A percentile compares a stretch with the other conserved stretches of the same genome.
These are phyloP conservation scores for Pinus albicaulis DNA, from an alignment of 75 land plant species.

Conservation along the genomic window DNA sequence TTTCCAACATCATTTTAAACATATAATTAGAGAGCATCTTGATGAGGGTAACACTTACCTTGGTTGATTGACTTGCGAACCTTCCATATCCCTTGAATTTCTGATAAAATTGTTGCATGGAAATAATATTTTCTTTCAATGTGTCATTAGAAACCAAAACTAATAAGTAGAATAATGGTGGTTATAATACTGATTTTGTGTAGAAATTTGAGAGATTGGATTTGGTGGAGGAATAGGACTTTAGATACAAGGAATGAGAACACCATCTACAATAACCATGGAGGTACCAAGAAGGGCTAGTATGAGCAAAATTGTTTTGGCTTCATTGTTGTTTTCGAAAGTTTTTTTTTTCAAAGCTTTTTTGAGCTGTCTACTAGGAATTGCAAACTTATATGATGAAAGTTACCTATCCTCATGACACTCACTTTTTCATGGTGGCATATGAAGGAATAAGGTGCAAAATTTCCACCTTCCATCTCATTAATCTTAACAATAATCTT, in stretches of 20 bases:
- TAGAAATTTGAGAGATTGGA: background rate
- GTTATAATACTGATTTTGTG: no score
- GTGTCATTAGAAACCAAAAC: no score
- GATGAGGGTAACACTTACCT: background rate
- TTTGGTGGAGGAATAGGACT: constrained; percentile 22
- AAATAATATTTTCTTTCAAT: background rate
- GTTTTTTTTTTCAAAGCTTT: constrained; percentile 21
- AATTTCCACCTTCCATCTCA: constrained; percentile 54
- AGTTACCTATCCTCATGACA: constrained; percentile 42
- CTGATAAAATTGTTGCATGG: constrained; percentile 59
- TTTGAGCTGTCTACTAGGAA: constrained; percentile 11
- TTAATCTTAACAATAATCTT: no score
- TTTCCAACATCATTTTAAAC: background rate
- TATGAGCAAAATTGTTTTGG: constrained; percentile 34
- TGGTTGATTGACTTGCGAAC: constrained; percentile 5
- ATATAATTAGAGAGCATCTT: no score
- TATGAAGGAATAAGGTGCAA: constrained; percentile 66
- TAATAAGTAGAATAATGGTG: no score
- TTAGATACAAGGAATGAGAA: constrained; percentile 76
- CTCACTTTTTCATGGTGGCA: constrained; percentile 63
- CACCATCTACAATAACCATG: constrained; percentile 77
- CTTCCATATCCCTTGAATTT: constrained; percentile 67
- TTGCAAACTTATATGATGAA: constrained; percentile 35
- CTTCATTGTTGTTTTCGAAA: constrained; percentile 36
- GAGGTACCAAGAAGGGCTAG: constrained; percentile 62